These are phyloP conservation scores for Trametes pubescens DNA, from an alignment of 1,284 basidiomycete genomes.

Conservation along the genomic window DNA sequence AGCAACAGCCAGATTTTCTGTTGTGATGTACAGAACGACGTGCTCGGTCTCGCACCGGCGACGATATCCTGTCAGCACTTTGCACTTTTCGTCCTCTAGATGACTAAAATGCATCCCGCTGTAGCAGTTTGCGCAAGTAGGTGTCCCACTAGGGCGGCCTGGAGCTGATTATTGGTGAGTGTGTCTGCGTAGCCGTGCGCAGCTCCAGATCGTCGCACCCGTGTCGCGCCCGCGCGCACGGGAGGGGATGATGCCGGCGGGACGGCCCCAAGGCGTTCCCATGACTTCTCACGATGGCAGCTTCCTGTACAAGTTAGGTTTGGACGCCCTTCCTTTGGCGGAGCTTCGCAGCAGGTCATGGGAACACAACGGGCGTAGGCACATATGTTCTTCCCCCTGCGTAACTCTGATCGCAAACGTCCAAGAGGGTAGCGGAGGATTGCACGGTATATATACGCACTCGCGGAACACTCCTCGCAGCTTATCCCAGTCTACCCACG, in stretches of 20 bases:
- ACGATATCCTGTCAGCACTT: too few relatives aligned
- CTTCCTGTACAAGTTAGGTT: constrained; percentile 6
- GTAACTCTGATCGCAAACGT: background rate
- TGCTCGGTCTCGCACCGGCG: too few relatives aligned
- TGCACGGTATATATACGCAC: constrained; percentile 5
- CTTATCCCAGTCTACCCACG: background rate
- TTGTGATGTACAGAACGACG: too few relatives aligned
- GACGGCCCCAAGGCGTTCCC: background rate
- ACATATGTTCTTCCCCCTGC: constrained; percentile 8
- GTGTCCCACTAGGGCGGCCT: too few relatives aligned
- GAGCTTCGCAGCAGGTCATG: constrained; percentile 15
- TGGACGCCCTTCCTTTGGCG: constrained; percentile 7
- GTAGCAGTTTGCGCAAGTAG: too few relatives aligned
- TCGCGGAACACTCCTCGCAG: background rate
- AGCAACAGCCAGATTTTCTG: too few relatives aligned
- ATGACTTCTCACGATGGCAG: constrained; percentile 12
- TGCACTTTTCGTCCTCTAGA: too few relatives aligned
- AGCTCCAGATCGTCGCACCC: too few relatives aligned
- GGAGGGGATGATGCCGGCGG: background rate
- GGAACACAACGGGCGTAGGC: background rate
- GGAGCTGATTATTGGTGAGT: too few relatives aligned
- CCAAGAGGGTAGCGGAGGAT: background rate
- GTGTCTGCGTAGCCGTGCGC: too few relatives aligned
- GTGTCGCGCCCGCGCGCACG: background rate
- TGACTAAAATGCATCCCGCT: too few relatives aligned